These are phyloP conservation scores for Kluyveromyces starmeri DNA, from an alignment of 805 yeast genomes.

Conservation along the genomic window DNA sequence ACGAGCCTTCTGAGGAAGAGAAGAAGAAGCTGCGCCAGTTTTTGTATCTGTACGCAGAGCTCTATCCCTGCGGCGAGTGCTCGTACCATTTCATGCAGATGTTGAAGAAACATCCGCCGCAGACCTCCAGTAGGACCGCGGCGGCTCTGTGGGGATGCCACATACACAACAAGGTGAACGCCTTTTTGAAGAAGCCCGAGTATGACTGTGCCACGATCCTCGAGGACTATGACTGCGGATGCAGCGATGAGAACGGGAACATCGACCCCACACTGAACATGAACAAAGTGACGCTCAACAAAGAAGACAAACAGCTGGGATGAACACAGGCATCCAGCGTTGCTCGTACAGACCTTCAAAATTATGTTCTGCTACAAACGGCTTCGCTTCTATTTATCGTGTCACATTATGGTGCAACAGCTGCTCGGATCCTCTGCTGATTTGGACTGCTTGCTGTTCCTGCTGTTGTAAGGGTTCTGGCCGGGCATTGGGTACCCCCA, in stretches of 20 bases:
- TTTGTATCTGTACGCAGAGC: conserved; percentile 72
- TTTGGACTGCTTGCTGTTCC: conserved; percentile 5
- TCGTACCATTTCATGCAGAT: conserved; percentile 80
- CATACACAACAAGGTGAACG: conserved; percentile 80
- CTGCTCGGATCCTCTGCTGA: conserved; percentile 6
- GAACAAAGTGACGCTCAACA: conserved; percentile 34
- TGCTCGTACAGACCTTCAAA: too few species aligned
- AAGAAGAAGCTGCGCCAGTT: conserved; percentile 53
- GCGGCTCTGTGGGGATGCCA: conserved; percentile 98
- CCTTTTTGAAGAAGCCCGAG: conserved; percentile 51
- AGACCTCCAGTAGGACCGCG: conserved; percentile 57
- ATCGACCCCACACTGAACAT: conserved; percentile 11
- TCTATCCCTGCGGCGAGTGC: conserved; percentile 96
- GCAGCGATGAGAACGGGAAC: conserved; percentile 65
- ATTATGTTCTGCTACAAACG: too few species aligned
- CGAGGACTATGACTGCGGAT: conserved; percentile 94
- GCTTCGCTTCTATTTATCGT: background rate
- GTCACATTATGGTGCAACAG: conserved; percentile 32
- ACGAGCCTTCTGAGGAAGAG: conserved; percentile 58
- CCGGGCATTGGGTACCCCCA: conserved; percentile 34
- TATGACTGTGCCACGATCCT: conserved; percentile 82
- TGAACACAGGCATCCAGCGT: conserved; percentile 3
- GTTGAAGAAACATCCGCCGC: conserved; percentile 73
- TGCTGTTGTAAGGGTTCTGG: conserved; percentile 31
- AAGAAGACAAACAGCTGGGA: conserved; percentile 41